A percentile compares a stretch with the other conserved stretches of the same genome.
Conservation (phyloP, 768 basidiomycete species). For the Punctularia strigosozonata region DNA sequence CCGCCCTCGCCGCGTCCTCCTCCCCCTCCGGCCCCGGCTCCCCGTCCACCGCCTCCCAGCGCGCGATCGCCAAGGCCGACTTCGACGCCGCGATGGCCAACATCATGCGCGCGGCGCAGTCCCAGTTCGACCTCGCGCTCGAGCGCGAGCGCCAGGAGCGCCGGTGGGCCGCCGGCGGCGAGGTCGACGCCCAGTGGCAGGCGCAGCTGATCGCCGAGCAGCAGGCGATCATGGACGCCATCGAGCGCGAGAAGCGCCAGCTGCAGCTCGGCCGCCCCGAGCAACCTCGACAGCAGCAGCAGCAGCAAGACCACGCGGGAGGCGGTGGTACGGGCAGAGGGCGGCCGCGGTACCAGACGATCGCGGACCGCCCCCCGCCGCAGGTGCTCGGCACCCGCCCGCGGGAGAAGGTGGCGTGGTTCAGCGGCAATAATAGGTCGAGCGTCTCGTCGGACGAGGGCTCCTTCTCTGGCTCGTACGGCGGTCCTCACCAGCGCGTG, state of each 20-base stretch:
- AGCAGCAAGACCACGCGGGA: background rate
- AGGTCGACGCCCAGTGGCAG: constrained; percentile 20
- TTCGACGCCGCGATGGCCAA: constrained; percentile 29
- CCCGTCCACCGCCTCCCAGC: constrained; percentile 19
- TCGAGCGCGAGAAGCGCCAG: constrained; percentile 28
- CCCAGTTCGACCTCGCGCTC: constrained; percentile 31
- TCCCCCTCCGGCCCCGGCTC: constrained; percentile 21
- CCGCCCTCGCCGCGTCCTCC: constrained; percentile 27
- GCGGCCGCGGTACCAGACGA: background rate
- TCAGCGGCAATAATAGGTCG: background rate
- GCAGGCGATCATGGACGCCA: constrained; percentile 34
- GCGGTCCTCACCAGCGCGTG: no score
- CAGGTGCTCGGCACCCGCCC: background rate
- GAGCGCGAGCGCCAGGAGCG: constrained; percentile 37
- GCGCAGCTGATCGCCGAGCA: constrained; percentile 24
- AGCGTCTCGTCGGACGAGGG: no score
- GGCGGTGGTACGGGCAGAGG: background rate
- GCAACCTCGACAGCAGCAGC: constrained; percentile 4
- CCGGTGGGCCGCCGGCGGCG: constrained; percentile 32
- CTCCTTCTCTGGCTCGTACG: no score
- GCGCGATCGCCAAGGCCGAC: constrained; percentile 26
- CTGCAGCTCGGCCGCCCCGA: constrained; percentile 6
- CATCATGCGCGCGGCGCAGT: constrained; percentile 33
- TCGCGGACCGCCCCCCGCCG: background rate
- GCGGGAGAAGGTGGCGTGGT: background rate